phyloP scores from a whole-genome alignment of 1,139 yeast species.

The Pneumocystis murina region DNA sequence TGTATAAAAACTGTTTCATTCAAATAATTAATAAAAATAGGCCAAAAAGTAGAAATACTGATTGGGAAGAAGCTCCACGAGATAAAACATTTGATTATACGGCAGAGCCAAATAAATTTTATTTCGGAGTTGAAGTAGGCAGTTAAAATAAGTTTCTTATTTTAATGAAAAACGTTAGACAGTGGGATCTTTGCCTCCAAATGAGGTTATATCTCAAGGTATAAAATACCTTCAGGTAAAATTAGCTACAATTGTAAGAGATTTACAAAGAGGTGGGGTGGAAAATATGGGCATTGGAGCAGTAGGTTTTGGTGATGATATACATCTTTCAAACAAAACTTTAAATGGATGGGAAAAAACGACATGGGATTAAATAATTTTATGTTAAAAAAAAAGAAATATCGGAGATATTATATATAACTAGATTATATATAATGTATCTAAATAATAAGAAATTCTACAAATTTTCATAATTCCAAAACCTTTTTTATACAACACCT shows the following conservation, averaged over 20 bases:
- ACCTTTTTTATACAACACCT: neutral
- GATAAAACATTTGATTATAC: conserved; percentile 65
- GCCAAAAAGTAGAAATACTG: conserved; percentile 57
- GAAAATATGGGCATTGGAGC: neutral
- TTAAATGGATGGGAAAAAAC: neutral
- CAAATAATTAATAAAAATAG: conserved; percentile 21
- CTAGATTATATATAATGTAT: neutral
- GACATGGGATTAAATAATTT: neutral
- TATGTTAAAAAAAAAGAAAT: neutral
- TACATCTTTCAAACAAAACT: neutral
- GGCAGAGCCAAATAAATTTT: conserved; percentile 68
- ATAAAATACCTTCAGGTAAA: conserved; percentile 75
- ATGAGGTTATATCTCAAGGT: conserved; percentile 74
- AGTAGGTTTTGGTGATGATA: neutral
- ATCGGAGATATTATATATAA: neutral
- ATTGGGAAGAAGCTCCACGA: conserved; percentile 60
- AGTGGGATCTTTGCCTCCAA: conserved; percentile 75
- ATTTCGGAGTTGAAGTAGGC: conserved; percentile 59
- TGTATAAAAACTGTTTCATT: conserved; percentile 21
- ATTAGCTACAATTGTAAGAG: conserved; percentile 76
- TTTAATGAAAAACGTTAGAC: conserved; percentile 28
- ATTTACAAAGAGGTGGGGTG: conserved; percentile 26
- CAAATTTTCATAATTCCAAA: neutral
- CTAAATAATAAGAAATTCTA: neutral
- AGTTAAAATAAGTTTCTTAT: neutral